Evolutionary conservation across 768 basidiomycete species (phyloP), one percentile per base, ranked within the genome.

Genomic region (Boletus tylopilopsis): DNA sequence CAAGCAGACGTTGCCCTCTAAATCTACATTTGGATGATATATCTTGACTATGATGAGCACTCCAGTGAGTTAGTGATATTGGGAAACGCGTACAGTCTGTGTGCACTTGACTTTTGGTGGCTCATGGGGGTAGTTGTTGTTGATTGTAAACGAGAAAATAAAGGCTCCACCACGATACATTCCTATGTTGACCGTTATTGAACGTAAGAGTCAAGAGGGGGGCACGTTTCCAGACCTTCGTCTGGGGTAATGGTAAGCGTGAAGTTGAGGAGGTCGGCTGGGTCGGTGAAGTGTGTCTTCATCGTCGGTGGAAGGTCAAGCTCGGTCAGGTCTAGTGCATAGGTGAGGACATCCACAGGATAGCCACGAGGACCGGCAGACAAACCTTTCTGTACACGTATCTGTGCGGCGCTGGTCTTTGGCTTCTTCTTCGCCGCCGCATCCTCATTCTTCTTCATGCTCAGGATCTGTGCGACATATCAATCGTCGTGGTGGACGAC

Each of bases 371-470:
- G 33, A n/a, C n/a, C n/a, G 11, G 12, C 34, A 27, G 22, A 54
- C 56, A 50, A 53, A 93, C 96, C 96, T 78, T 98, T 99, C 79
- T 99, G 96, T n/a, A 99, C 95, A 49, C 96, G 82, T 68, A 99
- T 90, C 72, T 97, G 94, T 24, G 96, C 96, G 15, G 96, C 95
- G 64, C 90, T 92, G 38, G 93, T 96, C 82, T 95, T 97, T 37
- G 96, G 96, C 78, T 88, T 91, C 83, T 84, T 95, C 88, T 93
- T 97, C 6, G 91, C 86, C 47, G 94, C 93, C 48, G 90, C 90
- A 64, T 98, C 92, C 76, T 97, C 93, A 63, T 87, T 90, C 85
- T 98, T 98, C 85, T 98, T 98, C 88, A 99, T 93, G 58, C 86
- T 91, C 88, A 96, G 97, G 64, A 99, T 97, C 96, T 99, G 57